A percentile compares a stretch with the other conserved stretches of the same genome.
Evolutionary conservation across 768 basidiomycete genomes (phyloP).

Genomic region (Lactifluus echinatus): DNA sequence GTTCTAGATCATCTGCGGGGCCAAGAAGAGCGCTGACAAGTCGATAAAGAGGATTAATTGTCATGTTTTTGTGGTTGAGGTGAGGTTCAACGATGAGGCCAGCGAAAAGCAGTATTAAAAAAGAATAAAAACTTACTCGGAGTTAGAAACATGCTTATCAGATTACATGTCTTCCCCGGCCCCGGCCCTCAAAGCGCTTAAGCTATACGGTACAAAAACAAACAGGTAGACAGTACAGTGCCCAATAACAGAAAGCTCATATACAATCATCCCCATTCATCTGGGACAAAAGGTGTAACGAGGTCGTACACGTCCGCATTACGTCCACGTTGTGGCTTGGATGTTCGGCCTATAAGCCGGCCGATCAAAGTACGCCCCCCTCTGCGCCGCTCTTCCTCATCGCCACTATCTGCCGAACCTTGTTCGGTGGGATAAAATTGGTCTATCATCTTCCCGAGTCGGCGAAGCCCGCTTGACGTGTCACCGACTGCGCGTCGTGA

Average conservation of each 20-base stretch:
- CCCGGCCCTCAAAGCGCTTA: too few species aligned
- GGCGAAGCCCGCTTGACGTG: constrained; percentile 50
- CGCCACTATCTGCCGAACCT: constrained; percentile 26
- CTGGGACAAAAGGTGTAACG: constrained; percentile 73
- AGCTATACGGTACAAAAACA: too few species aligned
- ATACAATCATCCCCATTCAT: constrained; percentile 65
- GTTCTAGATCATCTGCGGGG: constrained; percentile 10
- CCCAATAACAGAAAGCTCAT: not conserved
- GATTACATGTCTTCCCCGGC: too few species aligned
- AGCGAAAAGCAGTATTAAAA: too few species aligned
- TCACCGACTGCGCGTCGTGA: constrained; percentile 56
- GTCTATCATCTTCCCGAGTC: constrained; percentile 63
- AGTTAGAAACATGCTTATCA: not conserved
- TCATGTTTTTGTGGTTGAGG: too few species aligned
- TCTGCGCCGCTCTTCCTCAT: constrained; percentile 40
- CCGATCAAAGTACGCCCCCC: constrained; percentile 31
- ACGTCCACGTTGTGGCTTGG: constrained; percentile 41
- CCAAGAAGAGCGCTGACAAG: constrained; percentile 14
- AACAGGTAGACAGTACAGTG: not conserved
- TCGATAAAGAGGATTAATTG: constrained; percentile 13
- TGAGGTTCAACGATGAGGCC: too few species aligned
- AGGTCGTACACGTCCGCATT: constrained; percentile 79
- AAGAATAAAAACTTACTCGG: not conserved
- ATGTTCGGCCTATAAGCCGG: constrained; percentile 46
- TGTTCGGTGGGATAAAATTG: constrained; percentile 51